Evolutionary conservation across 345 rosid species (phyloP).

Genomic region (Hibiscus tridactylites): DNA sequence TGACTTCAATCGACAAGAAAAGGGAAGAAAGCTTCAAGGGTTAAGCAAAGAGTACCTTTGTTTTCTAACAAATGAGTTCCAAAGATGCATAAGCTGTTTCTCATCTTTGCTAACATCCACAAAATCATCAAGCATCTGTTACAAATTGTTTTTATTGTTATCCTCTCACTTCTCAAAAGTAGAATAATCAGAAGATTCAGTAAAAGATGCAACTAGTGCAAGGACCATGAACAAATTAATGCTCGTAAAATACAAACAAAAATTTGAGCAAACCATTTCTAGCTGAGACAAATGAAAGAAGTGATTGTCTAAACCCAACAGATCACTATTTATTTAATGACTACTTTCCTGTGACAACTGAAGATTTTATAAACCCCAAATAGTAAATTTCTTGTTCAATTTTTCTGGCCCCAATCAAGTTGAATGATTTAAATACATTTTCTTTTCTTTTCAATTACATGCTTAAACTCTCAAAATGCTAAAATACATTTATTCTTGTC

Average conservation of each 20-base stretch:
- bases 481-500: background rate
- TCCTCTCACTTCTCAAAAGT: slow-evolving; percentile 1
- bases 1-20: background rate
- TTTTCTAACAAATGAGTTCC: slow-evolving; percentile 86
- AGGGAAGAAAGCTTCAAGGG: background rate
- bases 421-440: background rate
- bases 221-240: background rate
- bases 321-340: background rate
- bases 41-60: slow-evolving; percentile 41
- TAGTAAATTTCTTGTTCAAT: background rate
- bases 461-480: background rate
- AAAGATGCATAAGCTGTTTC: slow-evolving; percentile 75
- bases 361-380: background rate
- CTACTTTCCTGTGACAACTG: background rate
- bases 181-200: background rate
- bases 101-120: slow-evolving; percentile 81
- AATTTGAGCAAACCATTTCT: no score
- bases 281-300: background rate
- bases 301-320: background rate
- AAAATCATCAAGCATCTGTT: slow-evolving; percentile 97
- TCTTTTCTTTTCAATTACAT: background rate
- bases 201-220: background rate
- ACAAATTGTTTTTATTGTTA: slow-evolving; percentile 11
- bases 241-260: background rate
- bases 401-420: background rate